Conservation (phyloP, 352 stramenopile genomes). For the Albugo candida region DNA sequence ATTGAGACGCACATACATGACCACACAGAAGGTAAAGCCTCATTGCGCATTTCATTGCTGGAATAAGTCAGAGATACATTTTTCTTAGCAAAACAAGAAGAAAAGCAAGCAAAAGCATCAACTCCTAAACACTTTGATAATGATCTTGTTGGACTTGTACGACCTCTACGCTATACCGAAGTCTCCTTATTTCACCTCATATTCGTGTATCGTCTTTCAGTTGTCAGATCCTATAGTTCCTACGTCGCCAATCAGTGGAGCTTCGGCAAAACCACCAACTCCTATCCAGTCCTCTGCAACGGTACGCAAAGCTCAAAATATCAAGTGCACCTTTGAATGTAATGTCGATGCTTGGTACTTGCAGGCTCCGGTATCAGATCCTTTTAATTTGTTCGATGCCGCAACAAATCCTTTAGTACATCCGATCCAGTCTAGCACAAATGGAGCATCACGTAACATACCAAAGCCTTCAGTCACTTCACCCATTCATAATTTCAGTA, state of each 20-base stretch:
- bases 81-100: background rate
- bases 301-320: constrained; percentile 6
- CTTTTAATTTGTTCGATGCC: constrained; percentile 56
- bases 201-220: constrained; percentile 10
- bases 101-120: constrained; percentile 16
- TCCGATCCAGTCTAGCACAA: too few species aligned
- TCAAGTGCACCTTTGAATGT: too few species aligned
- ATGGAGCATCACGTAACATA: too few species aligned
- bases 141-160: constrained; percentile 59
- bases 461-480: too few species aligned
- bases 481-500: too few species aligned
- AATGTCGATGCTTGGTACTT: too few species aligned
- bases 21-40: constrained; percentile 3
- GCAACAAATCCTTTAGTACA: background rate
- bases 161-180: background rate
- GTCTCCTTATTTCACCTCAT: background rate
- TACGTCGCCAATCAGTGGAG: background rate
- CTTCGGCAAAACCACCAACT: background rate
- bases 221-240: constrained; percentile 30
- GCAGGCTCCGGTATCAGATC: constrained; percentile 18
- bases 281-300: background rate
- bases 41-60: constrained; percentile 4
- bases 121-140: constrained; percentile 53
- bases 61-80: too few species aligned
- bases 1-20: constrained; percentile 30